Evolutionary conservation across 2,329 filamentous ascomycete species (phyloP), one percentile per base, ranked within the genome.

Genomic region (Xylariaceae sp.): DNA sequence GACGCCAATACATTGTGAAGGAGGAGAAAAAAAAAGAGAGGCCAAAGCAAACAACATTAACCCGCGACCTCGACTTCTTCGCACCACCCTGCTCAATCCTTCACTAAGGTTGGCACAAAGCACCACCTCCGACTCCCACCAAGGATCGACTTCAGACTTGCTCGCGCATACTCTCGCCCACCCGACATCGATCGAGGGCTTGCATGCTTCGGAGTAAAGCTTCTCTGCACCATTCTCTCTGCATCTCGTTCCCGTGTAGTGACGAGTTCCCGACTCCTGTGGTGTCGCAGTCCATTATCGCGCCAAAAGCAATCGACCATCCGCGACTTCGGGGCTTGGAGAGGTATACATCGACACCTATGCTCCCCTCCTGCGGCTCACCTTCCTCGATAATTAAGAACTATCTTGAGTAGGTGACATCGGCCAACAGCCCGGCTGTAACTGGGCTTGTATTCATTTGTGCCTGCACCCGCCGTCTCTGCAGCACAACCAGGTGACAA

Each of bases 71-170:
- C 23, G 51, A 45, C 52, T 63, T 49, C 18, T 47, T 17, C 30
- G 17, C 44, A 37, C 53, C 59, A 51, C 49, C 17, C 57, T 59
- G 37, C 61, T 56, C 49, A 51, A 65, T 13, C 60, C 58, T 48
- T 42, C 55, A 35, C 37, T n/a, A 17, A 17, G 17, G 17, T 18
- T 58, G 15, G 30, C 50, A 13, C 49, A 55, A 52, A 55, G n/a
- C 17, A 45, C 44, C 10, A 51, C 53, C 42, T 51, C 44, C 11
- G 42, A 44, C n/a, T 37, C 17, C 17, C 49, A 30, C 23, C 23
- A 10, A 13, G 39, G 18, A 55, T 62, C 63, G 61, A 51, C 64
- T 47, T 63, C 55, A 61, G 10, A 57, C 50, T 56, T 56, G 49
- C 42, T 45, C 42, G 5, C 49, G 56, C 60, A 39, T 30, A 30